Base-by-base conservation (phyloP, 2,329 filamentous ascomycete species). In the Reticulascus tulasneorum region DNA sequence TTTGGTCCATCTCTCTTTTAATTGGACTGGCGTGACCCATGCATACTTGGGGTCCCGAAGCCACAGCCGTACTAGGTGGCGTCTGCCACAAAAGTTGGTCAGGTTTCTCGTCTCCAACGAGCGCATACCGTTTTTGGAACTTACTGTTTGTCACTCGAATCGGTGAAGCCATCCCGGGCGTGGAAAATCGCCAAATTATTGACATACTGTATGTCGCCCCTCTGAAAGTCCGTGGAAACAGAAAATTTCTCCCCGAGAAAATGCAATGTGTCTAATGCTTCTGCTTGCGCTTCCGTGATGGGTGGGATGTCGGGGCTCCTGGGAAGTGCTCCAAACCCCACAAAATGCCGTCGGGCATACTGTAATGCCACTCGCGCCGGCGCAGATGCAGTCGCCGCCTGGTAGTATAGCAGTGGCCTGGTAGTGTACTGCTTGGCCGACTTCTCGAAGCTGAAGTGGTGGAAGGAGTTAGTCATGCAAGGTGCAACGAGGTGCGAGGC, bases 361-460 rank as follows among this genome's bases (percentile, higher is more conserved):
- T 82, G 77, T 20, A 83, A 67, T 7, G 77, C 56, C 2, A 82
- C 54, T 2, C 75, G 66, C 47, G 82, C 71, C 0, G 75, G 72
- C 0, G 53, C 50, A 1, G 52, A 54, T 1, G 46, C 55, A 0
- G 63, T 71, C 9, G 66, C 63, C 0, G 72, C 67, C 30, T 77
- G 71, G 48, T 77, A 67, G 53, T 77, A 73, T 5, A 82, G 53
- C 5, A 82, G 58, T 2, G 79, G 75, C 0, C 74, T 63, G 10
- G 60, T 52, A 28, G 51, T 63, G 48, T 67, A 78, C 11, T 65
- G 63, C 20, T 63, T 63, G 7, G 59, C 54, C 3, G 58, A 50
- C 38, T 73, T 72, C 23, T 67, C 69, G 44, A 78, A 81, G 10
- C 75, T 78, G 29, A n/a, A n/a, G n/a, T n/a, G n/a, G n/a, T 30